Conservation (phyloP, 495 filamentous ascomycete species). For the Tricharina praecox region DNA sequence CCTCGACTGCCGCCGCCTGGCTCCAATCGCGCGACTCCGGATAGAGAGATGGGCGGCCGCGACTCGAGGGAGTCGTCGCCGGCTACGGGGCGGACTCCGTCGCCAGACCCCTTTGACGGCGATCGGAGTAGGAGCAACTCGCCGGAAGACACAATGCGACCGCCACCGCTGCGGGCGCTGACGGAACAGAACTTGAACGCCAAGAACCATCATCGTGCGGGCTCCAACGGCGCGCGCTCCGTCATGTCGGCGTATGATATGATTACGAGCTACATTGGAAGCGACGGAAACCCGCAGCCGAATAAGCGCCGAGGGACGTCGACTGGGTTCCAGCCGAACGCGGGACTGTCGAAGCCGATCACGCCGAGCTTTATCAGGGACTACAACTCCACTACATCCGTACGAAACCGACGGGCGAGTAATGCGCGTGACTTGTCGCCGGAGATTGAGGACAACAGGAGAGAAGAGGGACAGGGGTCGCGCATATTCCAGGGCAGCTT, state of each 20-base stretch:
- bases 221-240: not conserved
- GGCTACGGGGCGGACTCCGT: not conserved
- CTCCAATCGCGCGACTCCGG: slow-evolving; percentile 3
- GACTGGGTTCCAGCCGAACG: slow-evolving; percentile 4
- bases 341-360: slow-evolving; percentile 2
- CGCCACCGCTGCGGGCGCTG: not conserved
- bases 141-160: slow-evolving; percentile 3
- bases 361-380: slow-evolving; percentile 7
- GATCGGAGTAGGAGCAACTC: slow-evolving; percentile 1
- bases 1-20: not conserved
- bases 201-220: not conserved
- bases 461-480: not conserved
- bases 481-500: not conserved
- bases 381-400: slow-evolving; percentile 6
- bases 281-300: not conserved
- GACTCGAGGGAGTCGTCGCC: slow-evolving; percentile 1
- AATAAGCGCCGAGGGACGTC: not conserved
- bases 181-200: slow-evolving; percentile 2
- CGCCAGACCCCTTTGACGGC: not conserved
- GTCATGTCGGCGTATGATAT: slow-evolving; percentile 6
- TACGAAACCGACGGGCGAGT: not conserved
- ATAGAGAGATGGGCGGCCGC: slow-evolving; percentile 1
- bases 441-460: not conserved
- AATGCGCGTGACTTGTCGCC: not conserved
- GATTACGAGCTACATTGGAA: slow-evolving; percentile 2